Base-by-base conservation (phyloP, 352 stramenopile species). In the Phytophthora brassicae region DNA sequence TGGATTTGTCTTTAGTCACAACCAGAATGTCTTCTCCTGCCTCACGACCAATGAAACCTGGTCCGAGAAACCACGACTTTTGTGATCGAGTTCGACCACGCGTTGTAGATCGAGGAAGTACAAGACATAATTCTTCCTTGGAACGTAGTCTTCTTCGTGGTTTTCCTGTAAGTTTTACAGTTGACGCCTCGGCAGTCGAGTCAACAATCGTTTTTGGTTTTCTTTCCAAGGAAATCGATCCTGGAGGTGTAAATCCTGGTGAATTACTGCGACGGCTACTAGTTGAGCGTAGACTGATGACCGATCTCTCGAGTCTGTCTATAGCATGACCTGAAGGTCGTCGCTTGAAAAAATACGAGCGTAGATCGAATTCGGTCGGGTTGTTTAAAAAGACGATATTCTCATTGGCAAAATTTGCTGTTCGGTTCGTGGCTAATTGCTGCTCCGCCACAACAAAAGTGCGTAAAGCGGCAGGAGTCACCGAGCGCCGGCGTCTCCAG, bases 61-160 rank as follows among this genome's bases (percentile, higher is more conserved):
- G 46, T n/a, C 53, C 62, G 24, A 92, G 64, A 48, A 86, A 88
- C 80, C 83, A 92, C 4, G 81, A 72, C 33, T 84, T 86, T 35
- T 81, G 74, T 8, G 57, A 52, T 19, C 76, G 67, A 1, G 55
- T 60, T 22, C 60, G 60, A n/a, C 51, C 46, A 3, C 47, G 35
- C 16, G 29, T 53, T 31, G 19, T 53, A 41, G 60, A 71, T 24
- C 80, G 80, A 8, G 68, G 54, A 6, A 79, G 48, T 8, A 88
- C 69, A 7, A 90, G 52, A 38, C 79, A 90, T 6, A 90, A 46
- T 50, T 90, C 81, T 60, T 88, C 81, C 22, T 73, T 75, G 13
- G 62, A 61, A 0, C 81, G 72, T 5, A 90, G 56, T 9, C 70
- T 68, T 23, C 73, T 68, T 26, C 53, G 52, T 11, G 59, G 52